Evolutionary conservation across 805 yeast genomes (phyloP), one percentile per base, ranked within the genome.

Genomic region (Starmerella vaccinii): DNA sequence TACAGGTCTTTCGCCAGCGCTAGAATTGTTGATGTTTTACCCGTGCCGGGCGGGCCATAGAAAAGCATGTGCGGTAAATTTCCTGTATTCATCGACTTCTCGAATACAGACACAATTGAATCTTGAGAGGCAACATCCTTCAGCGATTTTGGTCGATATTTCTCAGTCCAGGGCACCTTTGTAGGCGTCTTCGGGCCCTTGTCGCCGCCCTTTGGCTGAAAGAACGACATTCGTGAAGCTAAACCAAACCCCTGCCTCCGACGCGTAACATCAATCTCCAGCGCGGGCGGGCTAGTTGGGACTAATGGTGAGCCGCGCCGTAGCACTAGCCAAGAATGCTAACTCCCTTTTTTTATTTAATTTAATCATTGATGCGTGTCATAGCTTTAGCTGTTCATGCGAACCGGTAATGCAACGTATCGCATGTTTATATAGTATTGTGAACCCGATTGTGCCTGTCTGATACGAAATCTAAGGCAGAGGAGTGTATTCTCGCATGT

Each of bases 1-100:
- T 83, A 89, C 8, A 89, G 77, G 61, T 88, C 95, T 51, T 78
- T 73, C 1, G 97, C 95, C 51, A 89, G 68, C 1, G 97, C 96
- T 21, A 83, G 75, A 57, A 87, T 82, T 2, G 95, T 86, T 2
- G 95, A 83, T 0, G 95, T 87, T 65, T 87, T 87, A 57, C 95
- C 95, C 0, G 95, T 87, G 19, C 95, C 95, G 16, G 95, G 95
- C 1, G 95, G 95, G 0, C 95, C 97, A 65, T 92, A 92, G 68
- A 92, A 92, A 47, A 92, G 72, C 58, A 92, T 69, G 68, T 92
- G 98, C 10, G 69, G 70, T 23, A 66, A 55, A 64, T 90, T 92
- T 26, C 89, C 83, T 12, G 90, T 77, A 51, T 78, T 73, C 18
- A 92, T 66, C 1, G 95, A 84, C 62, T 81, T 80, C 64, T 84